phyloP scores from a whole-genome alignment of 192 early-diverging fungal species.

The Phycomyces blakesleeanus region DNA sequence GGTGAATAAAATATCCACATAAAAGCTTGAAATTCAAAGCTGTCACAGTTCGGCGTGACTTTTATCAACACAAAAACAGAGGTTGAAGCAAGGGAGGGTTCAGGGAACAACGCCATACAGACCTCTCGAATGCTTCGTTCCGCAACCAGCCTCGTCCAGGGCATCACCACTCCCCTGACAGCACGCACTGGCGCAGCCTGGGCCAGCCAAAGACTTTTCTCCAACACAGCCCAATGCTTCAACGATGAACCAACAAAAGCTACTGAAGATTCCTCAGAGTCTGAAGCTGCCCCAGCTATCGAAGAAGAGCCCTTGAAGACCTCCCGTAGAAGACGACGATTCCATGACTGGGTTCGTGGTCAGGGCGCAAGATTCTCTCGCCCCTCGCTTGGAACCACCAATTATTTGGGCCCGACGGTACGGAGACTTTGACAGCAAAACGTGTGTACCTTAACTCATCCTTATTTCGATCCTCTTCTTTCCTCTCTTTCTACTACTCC shows the following conservation, averaged over 20 bases:
- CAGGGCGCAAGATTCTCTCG: conserved; percentile 23
- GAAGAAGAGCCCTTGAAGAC: conserved; percentile 28
- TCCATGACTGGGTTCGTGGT: conserved; percentile 31
- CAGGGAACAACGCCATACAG: not conserved
- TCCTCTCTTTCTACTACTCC: conserved; percentile 14
- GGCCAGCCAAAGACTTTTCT: conserved; percentile 11
- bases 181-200: not conserved
- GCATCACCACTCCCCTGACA: conserved; percentile 2
- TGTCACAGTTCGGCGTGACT: conserved; percentile 1
- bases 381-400: conserved; percentile 31
- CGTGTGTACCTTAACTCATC: not conserved
- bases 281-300: not conserved
- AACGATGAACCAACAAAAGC: conserved; percentile 18
- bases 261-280: not conserved
- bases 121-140: conserved; percentile 3
- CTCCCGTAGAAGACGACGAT: conserved; percentile 32
- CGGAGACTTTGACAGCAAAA: not conserved
- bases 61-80: conserved; percentile 1
- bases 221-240: not conserved
- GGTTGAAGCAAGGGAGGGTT: not conserved
- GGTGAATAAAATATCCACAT: not conserved
- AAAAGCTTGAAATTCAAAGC: not conserved
- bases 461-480: too few relatives aligned
- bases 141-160: not conserved
- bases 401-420: conserved; percentile 30